Conservation (phyloP, 345 rosid genomes). For the Acer campestre region DNA sequence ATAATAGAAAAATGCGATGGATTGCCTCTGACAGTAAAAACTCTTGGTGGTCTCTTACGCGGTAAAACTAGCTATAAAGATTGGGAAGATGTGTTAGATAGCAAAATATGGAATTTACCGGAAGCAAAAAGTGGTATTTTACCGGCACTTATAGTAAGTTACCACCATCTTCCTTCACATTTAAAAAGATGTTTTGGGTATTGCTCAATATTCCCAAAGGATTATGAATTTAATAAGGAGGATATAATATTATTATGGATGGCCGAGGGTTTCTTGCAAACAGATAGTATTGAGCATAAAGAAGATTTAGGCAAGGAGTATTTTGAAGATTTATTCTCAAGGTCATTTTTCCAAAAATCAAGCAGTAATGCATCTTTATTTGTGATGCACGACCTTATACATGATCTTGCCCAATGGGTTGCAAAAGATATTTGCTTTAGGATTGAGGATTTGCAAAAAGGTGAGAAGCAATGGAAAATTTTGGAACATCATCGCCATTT, state of each 20-base stretch:
- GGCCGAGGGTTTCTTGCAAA: slow-evolving; percentile 16
- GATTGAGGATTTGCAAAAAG: not conserved
- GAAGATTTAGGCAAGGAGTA: not conserved
- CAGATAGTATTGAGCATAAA: not conserved
- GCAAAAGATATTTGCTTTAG: not conserved
- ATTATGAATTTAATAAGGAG: not conserved
- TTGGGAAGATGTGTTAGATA: not conserved
- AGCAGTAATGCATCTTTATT: not conserved
- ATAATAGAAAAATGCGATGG: not conserved
- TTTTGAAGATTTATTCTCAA: too few species aligned
- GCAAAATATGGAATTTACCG: not conserved
- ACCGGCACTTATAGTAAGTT: not conserved
- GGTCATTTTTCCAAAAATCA: too few species aligned
- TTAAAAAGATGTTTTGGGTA: slow-evolving; percentile 15
- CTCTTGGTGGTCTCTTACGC: not conserved
- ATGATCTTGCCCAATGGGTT: slow-evolving; percentile 24
- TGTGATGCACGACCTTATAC: slow-evolving; percentile 23
- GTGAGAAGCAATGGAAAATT: not conserved
- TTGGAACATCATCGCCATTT: not conserved
- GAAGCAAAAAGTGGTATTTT: not conserved
- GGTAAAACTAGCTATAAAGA: not conserved
- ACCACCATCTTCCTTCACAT: not conserved
- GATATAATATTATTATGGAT: slow-evolving; percentile 20
- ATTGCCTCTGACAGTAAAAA: not conserved
- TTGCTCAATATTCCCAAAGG: slow-evolving; percentile 18